Conservation (phyloP, 2,329 filamentous ascomycete species). For the Colletotrichum nymphaeae region DNA sequence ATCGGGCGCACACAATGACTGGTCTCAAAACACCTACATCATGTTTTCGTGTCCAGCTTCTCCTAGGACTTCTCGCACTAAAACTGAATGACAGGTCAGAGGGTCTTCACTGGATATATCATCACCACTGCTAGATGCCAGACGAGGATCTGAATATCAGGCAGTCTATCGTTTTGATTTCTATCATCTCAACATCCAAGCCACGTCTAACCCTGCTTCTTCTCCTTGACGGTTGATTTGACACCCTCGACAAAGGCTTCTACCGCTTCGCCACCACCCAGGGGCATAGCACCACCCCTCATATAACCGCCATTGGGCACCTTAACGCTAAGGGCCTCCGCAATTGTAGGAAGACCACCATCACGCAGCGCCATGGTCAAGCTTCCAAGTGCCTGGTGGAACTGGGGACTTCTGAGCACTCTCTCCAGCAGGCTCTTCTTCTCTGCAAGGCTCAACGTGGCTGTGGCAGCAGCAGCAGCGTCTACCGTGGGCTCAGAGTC, state of each 20-base stretch:
- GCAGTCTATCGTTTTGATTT: slow-evolving; percentile 7
- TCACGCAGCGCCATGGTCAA: slow-evolving; percentile 90
- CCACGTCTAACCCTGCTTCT: slow-evolving; percentile 43
- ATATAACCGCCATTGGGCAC: slow-evolving; percentile 89
- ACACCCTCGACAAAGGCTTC: slow-evolving; percentile 93
- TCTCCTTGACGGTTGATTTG: slow-evolving; percentile 79
- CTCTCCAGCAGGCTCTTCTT: slow-evolving; percentile 85
- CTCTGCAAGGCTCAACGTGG: slow-evolving; percentile 77
- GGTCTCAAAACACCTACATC: no score
- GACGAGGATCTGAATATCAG: not conserved
- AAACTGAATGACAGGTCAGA: not conserved
- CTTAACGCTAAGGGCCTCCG: slow-evolving; percentile 84
- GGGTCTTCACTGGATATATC: not conserved
- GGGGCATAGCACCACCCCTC: slow-evolving; percentile 80
- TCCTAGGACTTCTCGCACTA: no score
- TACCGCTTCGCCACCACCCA: slow-evolving; percentile 89
- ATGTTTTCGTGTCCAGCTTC: no score
- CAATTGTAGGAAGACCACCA: slow-evolving; percentile 89
- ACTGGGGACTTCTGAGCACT: slow-evolving; percentile 90
- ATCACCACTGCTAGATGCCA: not conserved
- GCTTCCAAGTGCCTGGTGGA: slow-evolving; percentile 86
- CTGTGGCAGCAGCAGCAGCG: slow-evolving; percentile 77
- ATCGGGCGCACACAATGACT: no score
- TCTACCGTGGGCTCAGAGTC: slow-evolving; percentile 76
- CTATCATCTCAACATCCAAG: slow-evolving; percentile 16